Percentiles rank a stretch among this genome's conserved stretches.
Evolutionary conservation across 2,329 filamentous ascomycete species (phyloP).

Genomic region (Pseudogymnoascus sp.): DNA sequence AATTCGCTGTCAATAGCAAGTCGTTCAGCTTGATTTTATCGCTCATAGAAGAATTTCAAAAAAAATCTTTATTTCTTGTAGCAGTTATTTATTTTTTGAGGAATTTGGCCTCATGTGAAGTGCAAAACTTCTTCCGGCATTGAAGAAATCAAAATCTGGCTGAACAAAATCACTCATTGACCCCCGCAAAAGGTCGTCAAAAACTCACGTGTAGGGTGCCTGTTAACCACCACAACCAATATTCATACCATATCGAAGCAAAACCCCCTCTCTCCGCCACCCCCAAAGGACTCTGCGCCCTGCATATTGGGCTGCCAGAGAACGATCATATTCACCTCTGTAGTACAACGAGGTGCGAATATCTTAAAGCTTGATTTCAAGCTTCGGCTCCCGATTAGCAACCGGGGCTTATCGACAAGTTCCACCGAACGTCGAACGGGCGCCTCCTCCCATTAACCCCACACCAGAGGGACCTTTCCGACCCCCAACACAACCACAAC

Average conservation of each 20-base stretch:
- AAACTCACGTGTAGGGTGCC: slow-evolving; percentile 7
- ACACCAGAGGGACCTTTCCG: slow-evolving; percentile 5
- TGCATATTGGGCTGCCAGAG: not conserved
- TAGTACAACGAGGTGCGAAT: not conserved
- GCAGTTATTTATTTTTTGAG: not conserved
- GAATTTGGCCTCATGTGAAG: not conserved
- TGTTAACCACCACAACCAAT: not conserved
- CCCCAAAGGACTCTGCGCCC: not conserved
- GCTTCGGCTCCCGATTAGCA: slow-evolving; percentile 5
- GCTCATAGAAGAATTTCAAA: not conserved
- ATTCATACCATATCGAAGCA: not conserved
- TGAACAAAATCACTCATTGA: slow-evolving; percentile 1
- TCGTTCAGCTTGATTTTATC: not conserved
- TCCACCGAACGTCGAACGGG: slow-evolving; percentile 6
- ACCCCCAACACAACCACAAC: slow-evolving; percentile 3
- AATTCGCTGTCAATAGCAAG: slow-evolving; percentile 2
- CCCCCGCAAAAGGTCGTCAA: slow-evolving; percentile 3
- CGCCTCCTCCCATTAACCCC: slow-evolving; percentile 4
- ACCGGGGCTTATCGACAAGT: slow-evolving; percentile 10
- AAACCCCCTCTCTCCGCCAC: not conserved
- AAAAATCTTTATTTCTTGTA: not conserved
- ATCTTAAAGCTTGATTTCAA: slow-evolving; percentile 3
- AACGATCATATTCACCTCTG: not conserved
- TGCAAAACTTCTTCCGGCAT: not conserved
- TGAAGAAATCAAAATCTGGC: not conserved